Evolutionary conservation across 192 early-diverging fungal genomes (phyloP), one percentile per base, ranked within the genome.

Genomic region (Pilobolus umbonatus): DNA sequence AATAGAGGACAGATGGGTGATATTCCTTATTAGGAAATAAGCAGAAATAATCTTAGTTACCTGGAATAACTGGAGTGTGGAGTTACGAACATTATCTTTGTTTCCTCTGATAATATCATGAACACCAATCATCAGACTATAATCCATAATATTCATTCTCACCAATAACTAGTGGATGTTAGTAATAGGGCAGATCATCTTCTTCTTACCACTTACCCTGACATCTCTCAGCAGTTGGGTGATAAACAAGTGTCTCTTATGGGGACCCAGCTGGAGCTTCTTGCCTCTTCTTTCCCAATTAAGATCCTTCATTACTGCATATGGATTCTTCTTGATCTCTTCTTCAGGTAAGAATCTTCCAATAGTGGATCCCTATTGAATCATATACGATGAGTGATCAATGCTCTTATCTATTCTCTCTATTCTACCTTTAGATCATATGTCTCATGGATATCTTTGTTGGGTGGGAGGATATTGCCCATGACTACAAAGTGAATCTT

Each of bases 401-500:
- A 49, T 14, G 34, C 26, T 24, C 12, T 7, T 12, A 14, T 0
- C 26, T 28, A 29, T 10, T 48, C 8, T 12, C 5, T 15, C 15
- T 3, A 1, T 14, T 12, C 40, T 55, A 75, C 86, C 75, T 98
- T 98, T 54, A 98, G 75, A 69, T 98, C 96, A 63, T 90, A 98
- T 38, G 84, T 89, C 65, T 94, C 93, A 63, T 98, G 94, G 35
- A 98, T 96, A 76, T 98, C 96, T 69, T 92, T 88, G 80, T 95
- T 91, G 5, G 95, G 85, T 24, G 96, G 95, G 66, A 97, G 92
- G 5, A 98, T 89, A 65, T 98, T 98, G 55, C 88, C 93, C 96
- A 98, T 98, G 17, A 98, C 93, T 14, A 98, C 93, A 77, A 98
- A 98, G 74, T 97, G 94, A 57, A 98, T 90, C 71, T 97, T 96